phyloP scores from a whole-genome alignment of 2,329 filamentous ascomycete genomes.

The Bipolaris victoriae region DNA sequence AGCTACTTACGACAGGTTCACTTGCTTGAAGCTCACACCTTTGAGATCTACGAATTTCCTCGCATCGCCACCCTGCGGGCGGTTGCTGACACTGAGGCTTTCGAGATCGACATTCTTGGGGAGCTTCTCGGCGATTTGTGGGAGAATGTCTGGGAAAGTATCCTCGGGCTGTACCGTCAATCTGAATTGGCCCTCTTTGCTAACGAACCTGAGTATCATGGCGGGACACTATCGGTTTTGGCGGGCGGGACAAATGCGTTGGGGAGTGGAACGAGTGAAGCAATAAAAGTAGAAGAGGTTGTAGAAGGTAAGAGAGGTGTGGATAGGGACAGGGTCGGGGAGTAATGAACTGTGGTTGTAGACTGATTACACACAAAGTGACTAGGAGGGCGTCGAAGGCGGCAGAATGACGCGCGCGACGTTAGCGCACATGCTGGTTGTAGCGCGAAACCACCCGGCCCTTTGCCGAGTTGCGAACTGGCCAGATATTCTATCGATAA shows the following conservation, averaged over 20 bases:
- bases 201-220: conserved; percentile 70
- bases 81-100: conserved; percentile 65
- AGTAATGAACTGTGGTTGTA: conserved; percentile 20
- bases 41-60: conserved; percentile 59
- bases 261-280: neutral
- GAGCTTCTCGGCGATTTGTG: conserved; percentile 65
- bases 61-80: conserved; percentile 65
- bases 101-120: conserved; percentile 61
- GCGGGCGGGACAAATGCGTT: neutral
- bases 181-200: conserved; percentile 77
- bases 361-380: conserved; percentile 19
- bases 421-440: conserved; percentile 10
- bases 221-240: conserved; percentile 9
- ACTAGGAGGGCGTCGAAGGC: conserved; percentile 20
- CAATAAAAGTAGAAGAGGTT: neutral
- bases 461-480: conserved; percentile 25
- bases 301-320: neutral
- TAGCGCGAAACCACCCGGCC: conserved; percentile 20
- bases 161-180: conserved; percentile 76
- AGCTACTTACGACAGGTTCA: conserved; percentile 61
- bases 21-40: conserved; percentile 62
- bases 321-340: conserved; percentile 9
- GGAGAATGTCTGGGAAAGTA: conserved; percentile 68
- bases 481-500: conserved; percentile 36
- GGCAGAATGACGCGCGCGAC: conserved; percentile 25